A percentile compares a stretch with the other conserved stretches of the same genome.
These are phyloP conservation scores for Tardiomyces digboiensis DNA, from an alignment of 1,139 yeast genomes.

Conservation along the genomic window DNA sequence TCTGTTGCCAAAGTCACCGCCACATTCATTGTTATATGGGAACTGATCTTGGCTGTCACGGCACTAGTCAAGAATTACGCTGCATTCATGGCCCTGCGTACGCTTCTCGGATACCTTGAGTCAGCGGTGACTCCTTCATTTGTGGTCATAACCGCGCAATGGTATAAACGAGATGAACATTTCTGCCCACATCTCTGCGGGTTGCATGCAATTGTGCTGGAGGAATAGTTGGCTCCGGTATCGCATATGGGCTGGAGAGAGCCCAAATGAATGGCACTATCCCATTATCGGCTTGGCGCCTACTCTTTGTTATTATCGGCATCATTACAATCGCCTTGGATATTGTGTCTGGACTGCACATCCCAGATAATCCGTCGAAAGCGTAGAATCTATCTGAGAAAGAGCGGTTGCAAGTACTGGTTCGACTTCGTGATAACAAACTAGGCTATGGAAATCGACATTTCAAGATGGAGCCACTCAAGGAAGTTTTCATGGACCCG, in stretches of 20 bases:
- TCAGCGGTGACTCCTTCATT: conserved; percentile 50
- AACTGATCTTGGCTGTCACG: conserved; percentile 33
- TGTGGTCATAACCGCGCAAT: conserved; percentile 48
- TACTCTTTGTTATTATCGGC: conserved; percentile 38
- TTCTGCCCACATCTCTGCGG: conserved; percentile 20
- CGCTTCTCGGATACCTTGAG: conserved; percentile 48
- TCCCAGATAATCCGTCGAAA: conserved; percentile 46
- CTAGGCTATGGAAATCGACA: conserved; percentile 47
- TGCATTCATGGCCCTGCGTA: conserved; percentile 40
- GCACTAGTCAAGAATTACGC: conserved; percentile 25
- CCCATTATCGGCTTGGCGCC: conserved; percentile 29
- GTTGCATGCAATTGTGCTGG: conserved; percentile 15
- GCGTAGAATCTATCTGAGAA: conserved; percentile 43
- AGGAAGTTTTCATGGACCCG: conserved; percentile 32
- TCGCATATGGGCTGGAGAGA: conserved; percentile 14
- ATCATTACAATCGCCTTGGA: conserved; percentile 41
- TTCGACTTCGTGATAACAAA: conserved; percentile 38
- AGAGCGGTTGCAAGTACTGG: conserved; percentile 45
- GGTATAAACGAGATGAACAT: conserved; percentile 44
- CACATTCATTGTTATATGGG: conserved; percentile 35
- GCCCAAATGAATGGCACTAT: conserved; percentile 19
- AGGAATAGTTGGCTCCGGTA: conserved; percentile 12
- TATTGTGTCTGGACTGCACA: conserved; percentile 31
- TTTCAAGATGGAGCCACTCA: conserved; percentile 45
- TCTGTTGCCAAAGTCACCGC: conserved; percentile 8